Evolutionary conservation across 73 alveolate genomes (phyloP), one percentile per base, ranked within the genome.

Genomic region (Paramecium octaurelia): DNA sequence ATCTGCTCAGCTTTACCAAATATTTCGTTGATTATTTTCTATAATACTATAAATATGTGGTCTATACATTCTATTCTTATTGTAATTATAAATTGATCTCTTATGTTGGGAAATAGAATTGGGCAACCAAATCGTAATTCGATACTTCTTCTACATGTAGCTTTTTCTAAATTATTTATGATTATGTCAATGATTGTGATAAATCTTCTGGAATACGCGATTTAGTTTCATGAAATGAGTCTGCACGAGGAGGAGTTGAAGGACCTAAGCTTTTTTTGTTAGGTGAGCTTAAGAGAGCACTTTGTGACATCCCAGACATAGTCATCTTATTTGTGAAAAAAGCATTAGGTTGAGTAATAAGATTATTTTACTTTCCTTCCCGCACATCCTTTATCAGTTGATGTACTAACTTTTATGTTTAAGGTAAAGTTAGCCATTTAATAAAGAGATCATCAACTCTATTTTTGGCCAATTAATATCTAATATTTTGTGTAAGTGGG

Each of bases 71-170:
- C 70, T 87, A 71, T 44, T 89, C 90, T 44, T 43, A 46, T 34
- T 42, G 50, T 11, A 50, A 77, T 31, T 58, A 11, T 8, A 35
- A 38, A 44, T 89, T 83, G 8, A 89, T 27, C 44, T 42, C 57
- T 48, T 71, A 40, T 48, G 75, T 35, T 10, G 94, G 86, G 34
- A 71, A 89, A 71, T 89, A 89, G 58, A 89, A 89, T 48, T 89
- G 92, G 24, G 94, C 92, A 42, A 89, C 57, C 42, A 59, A 64
- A 71, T 89, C 94, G 43, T 89, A 89, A 44, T 89, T 89, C 2
- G 21, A 3, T 24, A 38, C 57, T 18, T 44, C 70, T 18, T 80
- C 70, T 1, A 80, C 73, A 2, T n/a, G 57, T 2, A 44, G 48
- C 34, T 44, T 80, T 34, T 48, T 80, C 20, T 10, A 3, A 23